phyloP scores from a whole-genome alignment of 1,139 yeast genomes.

The Taphrina pruni region DNA sequence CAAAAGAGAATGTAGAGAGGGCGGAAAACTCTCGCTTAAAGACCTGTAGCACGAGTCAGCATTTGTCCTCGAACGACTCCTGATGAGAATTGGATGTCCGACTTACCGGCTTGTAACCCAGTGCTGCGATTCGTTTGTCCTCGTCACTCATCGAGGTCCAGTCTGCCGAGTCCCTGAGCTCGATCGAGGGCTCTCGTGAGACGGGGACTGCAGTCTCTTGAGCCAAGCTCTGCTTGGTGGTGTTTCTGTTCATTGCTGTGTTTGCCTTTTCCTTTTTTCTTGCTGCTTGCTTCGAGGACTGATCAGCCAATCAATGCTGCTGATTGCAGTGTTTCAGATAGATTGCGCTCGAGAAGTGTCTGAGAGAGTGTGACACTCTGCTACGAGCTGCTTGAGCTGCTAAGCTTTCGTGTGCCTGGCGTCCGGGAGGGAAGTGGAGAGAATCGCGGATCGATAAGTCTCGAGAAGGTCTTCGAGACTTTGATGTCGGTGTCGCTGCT shows the following conservation, averaged over 20 bases:
- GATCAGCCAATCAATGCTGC: background rate
- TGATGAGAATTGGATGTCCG: too few species aligned
- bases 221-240: slow-evolving; percentile 2
- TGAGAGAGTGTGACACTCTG: background rate
- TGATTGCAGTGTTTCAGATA: background rate
- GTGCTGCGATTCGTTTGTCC: slow-evolving; percentile 49
- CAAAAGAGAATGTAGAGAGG: slow-evolving; percentile 59
- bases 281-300: background rate
- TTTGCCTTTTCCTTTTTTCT: background rate
- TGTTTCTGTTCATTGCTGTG: slow-evolving; percentile 4
- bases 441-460: background rate
- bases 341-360: slow-evolving; percentile 3
- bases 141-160: slow-evolving; percentile 39
- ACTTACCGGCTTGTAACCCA: slow-evolving; percentile 72
- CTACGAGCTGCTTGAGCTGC: background rate
- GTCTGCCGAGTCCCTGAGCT: slow-evolving; percentile 21
- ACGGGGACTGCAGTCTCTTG: slow-evolving; percentile 5
- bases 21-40: slow-evolving; percentile 70
- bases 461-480: background rate
- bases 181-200: slow-evolving; percentile 15
- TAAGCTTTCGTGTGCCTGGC: background rate
- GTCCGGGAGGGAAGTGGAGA: background rate
- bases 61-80: too few species aligned
- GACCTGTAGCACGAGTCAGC: slow-evolving; percentile 59
- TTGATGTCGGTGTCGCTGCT: too few species aligned